Evolutionary conservation across 1,139 yeast genomes (phyloP).

Genomic region (Yamadazyma atmosphaerica): DNA sequence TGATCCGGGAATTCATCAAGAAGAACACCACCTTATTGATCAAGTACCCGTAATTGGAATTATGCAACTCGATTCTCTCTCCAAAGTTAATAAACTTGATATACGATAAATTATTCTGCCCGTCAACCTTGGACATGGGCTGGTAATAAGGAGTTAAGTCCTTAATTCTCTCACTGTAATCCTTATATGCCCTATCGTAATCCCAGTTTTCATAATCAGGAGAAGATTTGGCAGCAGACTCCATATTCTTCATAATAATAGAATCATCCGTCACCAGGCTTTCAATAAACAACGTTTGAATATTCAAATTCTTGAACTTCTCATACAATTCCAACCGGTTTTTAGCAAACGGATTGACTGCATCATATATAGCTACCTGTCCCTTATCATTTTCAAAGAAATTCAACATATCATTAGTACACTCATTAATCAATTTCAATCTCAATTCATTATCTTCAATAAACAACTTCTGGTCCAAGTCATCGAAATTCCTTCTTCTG

Average conservation of each 20-base stretch:
- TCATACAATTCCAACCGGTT: constrained; percentile 62
- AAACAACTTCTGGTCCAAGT: constrained; percentile 70
- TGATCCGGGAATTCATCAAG: constrained; percentile 82
- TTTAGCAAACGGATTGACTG: constrained; percentile 78
- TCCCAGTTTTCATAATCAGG: constrained; percentile 86
- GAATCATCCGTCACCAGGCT: constrained; percentile 75
- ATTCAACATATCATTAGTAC: constrained; percentile 65
- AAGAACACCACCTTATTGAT: constrained; percentile 88
- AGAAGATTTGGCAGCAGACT: constrained; percentile 78
- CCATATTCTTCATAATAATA: constrained; percentile 71
- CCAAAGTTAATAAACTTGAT: constrained; percentile 89
- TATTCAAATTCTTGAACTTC: constrained; percentile 54
- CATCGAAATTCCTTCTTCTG: constrained; percentile 56
- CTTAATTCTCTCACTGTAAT: constrained; percentile 55
- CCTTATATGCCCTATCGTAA: constrained; percentile 58
- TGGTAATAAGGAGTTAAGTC: constrained; percentile 52
- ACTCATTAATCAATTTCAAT: constrained; percentile 57
- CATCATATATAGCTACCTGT: constrained; percentile 95
- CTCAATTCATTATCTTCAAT: constrained; percentile 60
- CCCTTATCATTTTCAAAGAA: constrained; percentile 78
- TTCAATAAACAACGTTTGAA: constrained; percentile 85
- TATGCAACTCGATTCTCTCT: constrained; percentile 77
- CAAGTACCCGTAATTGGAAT: constrained; percentile 82
- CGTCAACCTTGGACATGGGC: constrained; percentile 47
- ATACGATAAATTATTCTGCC: constrained; percentile 56